These are phyloP conservation scores for Secale cereale DNA, from an alignment of 176 grass and related monocot genomes.

Conservation along the genomic window DNA sequence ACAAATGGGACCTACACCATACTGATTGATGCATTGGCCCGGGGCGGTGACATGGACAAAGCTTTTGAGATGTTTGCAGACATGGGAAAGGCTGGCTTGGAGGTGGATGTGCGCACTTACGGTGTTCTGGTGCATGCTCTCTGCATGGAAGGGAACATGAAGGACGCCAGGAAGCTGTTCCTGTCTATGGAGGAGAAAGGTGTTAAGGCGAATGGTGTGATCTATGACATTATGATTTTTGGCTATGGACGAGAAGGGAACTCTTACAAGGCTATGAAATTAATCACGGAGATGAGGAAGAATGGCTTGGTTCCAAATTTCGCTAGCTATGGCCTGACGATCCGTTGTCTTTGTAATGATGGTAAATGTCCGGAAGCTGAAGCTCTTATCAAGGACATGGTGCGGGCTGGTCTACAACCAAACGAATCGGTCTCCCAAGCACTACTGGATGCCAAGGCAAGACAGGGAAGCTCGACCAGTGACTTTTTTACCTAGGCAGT, in stretches of 20 bases:
- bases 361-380: slow-evolving; percentile 57
- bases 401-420: slow-evolving; percentile 37
- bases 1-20: slow-evolving; percentile 69
- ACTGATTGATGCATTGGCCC: slow-evolving; percentile 61
- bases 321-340: slow-evolving; percentile 55
- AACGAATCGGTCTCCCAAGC: slow-evolving; percentile 31
- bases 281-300: slow-evolving; percentile 51
- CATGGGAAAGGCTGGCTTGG: slow-evolving; percentile 49
- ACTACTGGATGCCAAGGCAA: slow-evolving; percentile 50
- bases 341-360: slow-evolving; percentile 65
- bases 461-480: neutral
- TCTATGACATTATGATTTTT: slow-evolving; percentile 75
- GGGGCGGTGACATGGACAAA: slow-evolving; percentile 49
- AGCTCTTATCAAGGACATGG: slow-evolving; percentile 51
- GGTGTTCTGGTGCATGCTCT: slow-evolving; percentile 53
- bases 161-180: slow-evolving; percentile 67
- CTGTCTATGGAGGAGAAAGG: slow-evolving; percentile 49
- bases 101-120: slow-evolving; percentile 49
- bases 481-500: slow-evolving; percentile 18
- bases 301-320: slow-evolving; percentile 56
- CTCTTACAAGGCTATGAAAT: slow-evolving; percentile 48
- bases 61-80: slow-evolving; percentile 53
- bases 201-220: slow-evolving; percentile 39
- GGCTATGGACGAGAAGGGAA: slow-evolving; percentile 70
- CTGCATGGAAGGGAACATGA: slow-evolving; percentile 62